Evolutionary conservation across 768 basidiomycete species (phyloP).

Genomic region (Filobasidium wieringae): DNA sequence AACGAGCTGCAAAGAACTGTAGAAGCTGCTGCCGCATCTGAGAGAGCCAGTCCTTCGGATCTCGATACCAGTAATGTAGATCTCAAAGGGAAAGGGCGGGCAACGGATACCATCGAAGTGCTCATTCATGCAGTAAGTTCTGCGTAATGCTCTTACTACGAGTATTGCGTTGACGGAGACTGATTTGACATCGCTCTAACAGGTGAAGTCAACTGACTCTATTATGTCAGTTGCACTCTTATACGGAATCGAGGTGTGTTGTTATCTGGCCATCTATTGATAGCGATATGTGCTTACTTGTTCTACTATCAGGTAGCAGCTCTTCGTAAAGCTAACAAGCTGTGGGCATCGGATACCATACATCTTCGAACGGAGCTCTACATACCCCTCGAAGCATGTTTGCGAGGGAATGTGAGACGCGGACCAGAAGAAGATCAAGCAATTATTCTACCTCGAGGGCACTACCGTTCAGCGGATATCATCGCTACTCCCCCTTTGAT

Average conservation of each 20-base stretch:
- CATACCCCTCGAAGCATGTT: constrained; percentile 51
- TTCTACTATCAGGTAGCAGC: constrained; percentile 45
- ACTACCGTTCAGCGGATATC: not conserved
- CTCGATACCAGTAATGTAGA: constrained; percentile 1
- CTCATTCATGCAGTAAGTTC: constrained; percentile 31
- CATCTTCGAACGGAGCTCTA: constrained; percentile 72
- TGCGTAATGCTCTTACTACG: not conserved
- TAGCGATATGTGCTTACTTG: not conserved
- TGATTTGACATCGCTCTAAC: not conserved
- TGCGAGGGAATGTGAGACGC: constrained; percentile 31
- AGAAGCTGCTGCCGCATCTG: constrained; percentile 19
- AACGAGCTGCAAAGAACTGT: constrained; percentile 31
- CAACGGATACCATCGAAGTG: constrained; percentile 35
- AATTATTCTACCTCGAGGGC: constrained; percentile 7
- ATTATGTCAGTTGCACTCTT: constrained; percentile 76
- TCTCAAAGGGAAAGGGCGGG: constrained; percentile 16
- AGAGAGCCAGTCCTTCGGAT: constrained; percentile 15
- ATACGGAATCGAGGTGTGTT: constrained; percentile 64
- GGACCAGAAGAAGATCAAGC: constrained; percentile 32
- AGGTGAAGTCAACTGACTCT: constrained; percentile 59
- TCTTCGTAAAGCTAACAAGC: constrained; percentile 73
- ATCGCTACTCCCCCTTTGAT: not conserved
- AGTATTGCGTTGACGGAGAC: not conserved
- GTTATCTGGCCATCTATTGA: not conserved
- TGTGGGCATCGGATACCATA: constrained; percentile 88